Conservation (phyloP, 192 early-diverging fungal species). For the Spinellus fusiger region DNA sequence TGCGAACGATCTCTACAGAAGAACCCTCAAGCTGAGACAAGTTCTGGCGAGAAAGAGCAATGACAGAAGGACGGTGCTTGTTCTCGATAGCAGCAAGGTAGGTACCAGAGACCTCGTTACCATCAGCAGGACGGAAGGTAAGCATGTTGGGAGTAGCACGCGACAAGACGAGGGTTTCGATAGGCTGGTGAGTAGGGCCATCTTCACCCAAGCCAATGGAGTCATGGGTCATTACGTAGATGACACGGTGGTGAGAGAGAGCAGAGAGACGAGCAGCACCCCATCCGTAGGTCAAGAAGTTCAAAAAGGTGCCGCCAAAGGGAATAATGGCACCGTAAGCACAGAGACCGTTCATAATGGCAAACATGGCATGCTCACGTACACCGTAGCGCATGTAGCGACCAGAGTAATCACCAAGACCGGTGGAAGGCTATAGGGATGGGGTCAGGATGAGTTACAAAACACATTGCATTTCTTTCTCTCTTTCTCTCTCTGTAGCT, state of each 20-base stretch:
- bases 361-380: conserved; percentile 96
- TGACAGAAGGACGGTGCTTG: conserved; percentile 65
- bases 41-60: conserved; percentile 91
- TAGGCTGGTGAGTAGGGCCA: conserved; percentile 98
- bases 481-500: neutral
- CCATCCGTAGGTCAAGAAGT: conserved; percentile 78
- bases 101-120: conserved; percentile 88
- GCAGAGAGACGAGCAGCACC: conserved; percentile 88
- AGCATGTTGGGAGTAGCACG: conserved; percentile 89
- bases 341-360: conserved; percentile 84
- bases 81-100: conserved; percentile 78
- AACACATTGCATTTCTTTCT: too few species aligned
- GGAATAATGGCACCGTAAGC: conserved; percentile 86
- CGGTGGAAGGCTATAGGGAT: conserved; percentile 34
- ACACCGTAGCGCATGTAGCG: conserved; percentile 94
- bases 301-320: conserved; percentile 87
- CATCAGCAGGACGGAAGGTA: conserved; percentile 88
- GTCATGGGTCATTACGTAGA: conserved; percentile 99
- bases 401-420: conserved; percentile 77
- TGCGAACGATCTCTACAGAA: conserved; percentile 69
- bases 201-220: conserved; percentile 98
- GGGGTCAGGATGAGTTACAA: too few species aligned
- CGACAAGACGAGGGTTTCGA: conserved; percentile 85
- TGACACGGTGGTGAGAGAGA: conserved; percentile 79
- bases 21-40: conserved; percentile 87